Conservation (phyloP, 176 grass and related monocot genomes). For the Musa beccarii region DNA sequence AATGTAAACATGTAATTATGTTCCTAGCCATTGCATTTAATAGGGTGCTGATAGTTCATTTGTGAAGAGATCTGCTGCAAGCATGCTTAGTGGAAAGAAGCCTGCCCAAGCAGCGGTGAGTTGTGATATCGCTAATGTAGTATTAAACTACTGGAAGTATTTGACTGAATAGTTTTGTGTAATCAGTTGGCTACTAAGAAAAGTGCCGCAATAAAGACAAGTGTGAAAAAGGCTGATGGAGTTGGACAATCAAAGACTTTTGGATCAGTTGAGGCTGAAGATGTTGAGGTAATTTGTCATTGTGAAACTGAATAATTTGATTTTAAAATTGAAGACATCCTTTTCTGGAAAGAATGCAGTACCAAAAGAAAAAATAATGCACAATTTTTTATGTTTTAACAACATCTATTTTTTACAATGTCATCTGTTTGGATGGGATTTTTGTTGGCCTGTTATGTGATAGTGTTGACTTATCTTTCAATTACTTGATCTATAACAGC, state of each 20-base stretch:
- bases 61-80: conserved; percentile 85
- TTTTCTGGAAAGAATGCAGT: too few relatives aligned
- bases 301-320: conserved; percentile 9
- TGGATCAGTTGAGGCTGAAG: conserved; percentile 52
- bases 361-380: too few relatives aligned
- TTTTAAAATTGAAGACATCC: too few relatives aligned
- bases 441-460: too few relatives aligned
- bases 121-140: background rate
- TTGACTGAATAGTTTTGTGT: background rate
- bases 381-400: too few relatives aligned
- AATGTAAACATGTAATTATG: background rate
- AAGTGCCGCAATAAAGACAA: conserved; percentile 47
- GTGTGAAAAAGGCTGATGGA: conserved; percentile 65
- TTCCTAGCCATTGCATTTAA: conserved; percentile 9
- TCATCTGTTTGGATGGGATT: too few relatives aligned
- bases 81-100: conserved; percentile 98
- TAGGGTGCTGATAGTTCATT: conserved; percentile 61
- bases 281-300: conserved; percentile 67
- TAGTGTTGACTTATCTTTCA: conserved; percentile 16
- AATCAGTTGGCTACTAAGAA: conserved; percentile 61
- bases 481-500: conserved; percentile 51
- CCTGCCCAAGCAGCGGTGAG: conserved; percentile 47
- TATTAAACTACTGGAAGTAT: background rate
- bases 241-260: conserved; percentile 52
- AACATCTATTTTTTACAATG: too few relatives aligned